A percentile compares a stretch with the other conserved stretches of the same genome.
phyloP scores from a whole-genome alignment of 2,329 filamentous ascomycete genomes.

The Aureobasidium namibiae region DNA sequence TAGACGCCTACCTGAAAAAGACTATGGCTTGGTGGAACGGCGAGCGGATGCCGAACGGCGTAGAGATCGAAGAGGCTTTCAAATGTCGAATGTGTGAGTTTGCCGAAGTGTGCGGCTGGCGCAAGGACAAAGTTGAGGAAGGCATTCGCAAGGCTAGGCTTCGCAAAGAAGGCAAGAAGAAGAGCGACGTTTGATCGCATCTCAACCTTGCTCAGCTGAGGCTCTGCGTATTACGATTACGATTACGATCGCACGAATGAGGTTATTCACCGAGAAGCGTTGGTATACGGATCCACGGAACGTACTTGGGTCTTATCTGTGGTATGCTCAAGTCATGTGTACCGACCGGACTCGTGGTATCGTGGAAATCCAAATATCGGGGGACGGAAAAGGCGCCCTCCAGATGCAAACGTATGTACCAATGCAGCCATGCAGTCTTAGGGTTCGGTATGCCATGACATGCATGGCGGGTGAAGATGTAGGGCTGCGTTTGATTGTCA shows the following conservation, averaged over 20 bases:
- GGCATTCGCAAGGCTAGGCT: slow-evolving; percentile 26
- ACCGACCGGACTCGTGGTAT: background rate
- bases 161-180: slow-evolving; percentile 10
- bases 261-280: background rate
- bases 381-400: background rate
- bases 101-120: slow-evolving; percentile 68
- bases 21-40: slow-evolving; percentile 88
- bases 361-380: slow-evolving; percentile 4
- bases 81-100: slow-evolving; percentile 87
- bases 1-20: slow-evolving; percentile 58
- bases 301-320: background rate
- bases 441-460: background rate
- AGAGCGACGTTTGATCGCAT: slow-evolving; percentile 14
- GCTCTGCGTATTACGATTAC: background rate
- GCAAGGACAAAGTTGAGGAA: slow-evolving; percentile 59
- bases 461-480: background rate
- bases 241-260: background rate
- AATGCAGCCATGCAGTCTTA: background rate
- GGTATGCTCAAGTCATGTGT: background rate
- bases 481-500: slow-evolving; percentile 5
- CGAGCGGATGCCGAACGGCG: slow-evolving; percentile 61
- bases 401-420: background rate
- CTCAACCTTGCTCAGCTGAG: background rate
- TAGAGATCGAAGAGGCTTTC: slow-evolving; percentile 74
- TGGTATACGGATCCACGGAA: background rate